Percentiles rank a stretch among this genome's conserved stretches.
Conservation (phyloP, 306 rosid species). For the Hippophae tibetana region DNA sequence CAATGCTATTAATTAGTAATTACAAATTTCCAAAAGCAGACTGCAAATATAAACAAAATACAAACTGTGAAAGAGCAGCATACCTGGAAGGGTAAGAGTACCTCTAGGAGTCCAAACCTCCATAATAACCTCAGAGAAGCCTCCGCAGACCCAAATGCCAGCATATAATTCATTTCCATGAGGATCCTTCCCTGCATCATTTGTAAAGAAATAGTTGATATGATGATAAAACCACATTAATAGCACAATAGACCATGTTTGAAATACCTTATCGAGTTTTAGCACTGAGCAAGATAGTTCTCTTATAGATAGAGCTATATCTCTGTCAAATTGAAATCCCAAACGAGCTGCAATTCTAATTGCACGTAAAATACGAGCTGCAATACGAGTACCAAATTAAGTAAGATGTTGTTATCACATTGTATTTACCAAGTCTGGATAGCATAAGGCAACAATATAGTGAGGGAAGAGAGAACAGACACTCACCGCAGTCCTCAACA, state of each 20-base stretch:
- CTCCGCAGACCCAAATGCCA: conserved; percentile 37
- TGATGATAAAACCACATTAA: conserved; percentile 1
- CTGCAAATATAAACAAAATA: background rate
- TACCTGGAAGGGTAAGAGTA: conserved; percentile 33
- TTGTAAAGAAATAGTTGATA: conserved; percentile 4
- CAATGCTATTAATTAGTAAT: conserved; percentile 1
- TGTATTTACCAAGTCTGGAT: background rate
- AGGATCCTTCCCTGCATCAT: conserved; percentile 25
- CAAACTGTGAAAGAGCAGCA: background rate
- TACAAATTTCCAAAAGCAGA: background rate
- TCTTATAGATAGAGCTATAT: conserved; percentile 26
- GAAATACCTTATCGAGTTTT: conserved; percentile 28
- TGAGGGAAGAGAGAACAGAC: background rate
- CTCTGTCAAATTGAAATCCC: conserved; percentile 23
- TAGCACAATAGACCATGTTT: background rate
- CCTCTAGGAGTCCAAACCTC: conserved; percentile 31
- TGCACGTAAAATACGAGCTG: conserved; percentile 33
- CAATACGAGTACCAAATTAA: conserved; percentile 2
- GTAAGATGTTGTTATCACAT: background rate
- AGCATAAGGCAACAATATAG: background rate
- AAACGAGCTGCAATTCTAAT: conserved; percentile 33
- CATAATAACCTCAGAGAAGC: conserved; percentile 31
- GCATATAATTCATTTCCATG: conserved; percentile 36
- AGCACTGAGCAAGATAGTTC: conserved; percentile 24
- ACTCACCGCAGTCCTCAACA: conserved; percentile 33